These are phyloP conservation scores for Corinectria fuckeliana DNA, from an alignment of 2,329 filamentous ascomycete genomes.

Conservation along the genomic window DNA sequence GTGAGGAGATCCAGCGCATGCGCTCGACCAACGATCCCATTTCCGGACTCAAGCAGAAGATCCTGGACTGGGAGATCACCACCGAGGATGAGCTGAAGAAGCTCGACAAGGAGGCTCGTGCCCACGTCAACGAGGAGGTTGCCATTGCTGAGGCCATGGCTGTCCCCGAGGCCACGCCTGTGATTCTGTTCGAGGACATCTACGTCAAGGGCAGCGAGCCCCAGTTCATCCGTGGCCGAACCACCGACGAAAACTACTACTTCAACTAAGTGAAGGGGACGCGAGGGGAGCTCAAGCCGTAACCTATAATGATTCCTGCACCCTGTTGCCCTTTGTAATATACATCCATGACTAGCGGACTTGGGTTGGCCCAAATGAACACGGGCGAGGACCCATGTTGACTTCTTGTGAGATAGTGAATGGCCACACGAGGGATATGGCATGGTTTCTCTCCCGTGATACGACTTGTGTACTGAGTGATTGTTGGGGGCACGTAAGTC, in stretches of 20 bases:
- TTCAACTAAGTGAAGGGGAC: conserved; percentile 60
- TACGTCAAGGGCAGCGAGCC: conserved; percentile 37
- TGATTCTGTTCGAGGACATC: conserved; percentile 81
- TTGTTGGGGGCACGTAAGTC: background rate
- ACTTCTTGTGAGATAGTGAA: conserved; percentile 35
- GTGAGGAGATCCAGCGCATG: conserved; percentile 99
- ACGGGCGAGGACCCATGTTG: conserved; percentile 29
- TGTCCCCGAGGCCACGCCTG: conserved; percentile 75
- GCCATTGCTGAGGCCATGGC: conserved; percentile 89
- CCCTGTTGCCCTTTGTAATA: conserved; percentile 41
- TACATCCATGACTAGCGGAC: conserved; percentile 41
- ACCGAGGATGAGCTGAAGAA: conserved; percentile 94
- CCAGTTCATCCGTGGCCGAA: conserved; percentile 39
- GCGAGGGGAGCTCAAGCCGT: conserved; percentile 12
- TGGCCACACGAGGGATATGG: conserved; percentile 2
- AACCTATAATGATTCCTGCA: conserved; percentile 44
- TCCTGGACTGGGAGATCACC: conserved; percentile 92
- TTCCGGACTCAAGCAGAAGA: conserved; percentile 96
- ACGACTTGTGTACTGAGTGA: background rate
- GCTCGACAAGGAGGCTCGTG: conserved; percentile 92
- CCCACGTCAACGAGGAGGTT: conserved; percentile 87
- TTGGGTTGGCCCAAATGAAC: conserved; percentile 34
- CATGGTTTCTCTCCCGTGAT: background rate
- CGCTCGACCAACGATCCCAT: conserved; percentile 98
- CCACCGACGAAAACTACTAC: conserved; percentile 93